Base-by-base conservation (phyloP, 2,329 filamentous ascomycete species). In the Parastagonospora nodorum region DNA sequence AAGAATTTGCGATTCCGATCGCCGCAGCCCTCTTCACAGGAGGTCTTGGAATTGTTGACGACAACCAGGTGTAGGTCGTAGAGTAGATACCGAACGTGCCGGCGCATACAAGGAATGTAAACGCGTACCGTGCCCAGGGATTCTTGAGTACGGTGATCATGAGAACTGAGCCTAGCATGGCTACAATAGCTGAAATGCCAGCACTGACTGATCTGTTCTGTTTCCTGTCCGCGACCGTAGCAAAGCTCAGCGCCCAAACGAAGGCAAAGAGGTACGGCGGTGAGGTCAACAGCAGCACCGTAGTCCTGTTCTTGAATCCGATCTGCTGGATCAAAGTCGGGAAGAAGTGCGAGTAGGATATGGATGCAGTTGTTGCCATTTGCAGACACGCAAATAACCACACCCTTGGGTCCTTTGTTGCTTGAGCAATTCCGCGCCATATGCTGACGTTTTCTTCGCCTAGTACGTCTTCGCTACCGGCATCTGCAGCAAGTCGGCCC, bases 201-300 rank as follows among this genome's bases (percentile, higher is more conserved):
- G 38, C 45, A 11, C 31, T 14, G 9, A 30, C 8, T 2, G 48
- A 50, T 12, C 41, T 33, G 4, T 29, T 36, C 19, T 45, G 35
- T 36, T 30, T 39, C 27, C 30, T 45, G 33, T 50, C 33, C 9
- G 48, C 48, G 12, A 31, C 7, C 3, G 12, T 39, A 4, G 48
- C 48, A 9, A 50, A 19, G 10, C 11, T 16, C 10, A 40, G 29
- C 11, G 41, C 19, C 41, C 47, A 55, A 19, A 87, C 77, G 19
- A 80, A 77, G 67, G 80, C 80, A 62, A 83, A 80, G 44, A 82
- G 61, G 61, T 83, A 83, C 0, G 81, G 81, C 1, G 81, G 80
- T 0, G 80, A 80, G 8, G 79, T 78, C 2, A 83, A 75, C 8
- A 83, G 69, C 12, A 83, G 71, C 0, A 78, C 78, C 42, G 77